Evolutionary conservation across 805 yeast genomes (phyloP), one percentile per base, ranked within the genome.

Genomic region (Metschnikowia cubensis): DNA sequence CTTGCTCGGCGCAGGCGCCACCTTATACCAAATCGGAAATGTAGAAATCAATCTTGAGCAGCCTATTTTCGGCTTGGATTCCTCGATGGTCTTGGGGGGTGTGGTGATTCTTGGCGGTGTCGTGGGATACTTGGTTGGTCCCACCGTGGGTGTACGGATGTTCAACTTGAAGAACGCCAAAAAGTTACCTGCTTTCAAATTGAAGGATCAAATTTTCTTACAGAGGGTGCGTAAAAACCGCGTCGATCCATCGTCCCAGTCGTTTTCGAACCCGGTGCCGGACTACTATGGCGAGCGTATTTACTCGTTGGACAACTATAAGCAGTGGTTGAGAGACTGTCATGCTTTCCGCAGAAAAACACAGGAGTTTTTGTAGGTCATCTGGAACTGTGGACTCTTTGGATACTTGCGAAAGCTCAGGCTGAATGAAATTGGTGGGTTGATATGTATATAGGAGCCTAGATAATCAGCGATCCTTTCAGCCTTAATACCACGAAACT

Each of bases 281-380:
- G 99, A 94, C 69, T 94, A 90, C 71, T 94, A 94, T 65, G 99
- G 99, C 37, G 99, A 94, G 71, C 88, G 88, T 69, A 91, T 94
- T 54, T 89, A 89, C 47, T 85, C 95, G 47, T 70, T 92, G 63
- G 81, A 81, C 59, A 91, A 83, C 57, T 94, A 94, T 71, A 87
- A 90, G 71, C 94, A 88, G 67, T 94, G 99, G 99, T 76, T 94
- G 61, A 82, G 98, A 62, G 98, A 94, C 68, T 88, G 96, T 63
- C 85, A 89, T 62, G 90, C 96, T 35, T 94, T 86, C 74, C 82
- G 84, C 65, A 82, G 91, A 73, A 89, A 88, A 69, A 79, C 89
- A 20, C 79, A 79, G 63, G 91, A 86, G 60, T 88, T 88, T 61
- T 72, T 87, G 61, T 85, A 41, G 62, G 43, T 21, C 17, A 14